Conservation (phyloP, 257 asterid genomes). For the Datura wrightii region DNA sequence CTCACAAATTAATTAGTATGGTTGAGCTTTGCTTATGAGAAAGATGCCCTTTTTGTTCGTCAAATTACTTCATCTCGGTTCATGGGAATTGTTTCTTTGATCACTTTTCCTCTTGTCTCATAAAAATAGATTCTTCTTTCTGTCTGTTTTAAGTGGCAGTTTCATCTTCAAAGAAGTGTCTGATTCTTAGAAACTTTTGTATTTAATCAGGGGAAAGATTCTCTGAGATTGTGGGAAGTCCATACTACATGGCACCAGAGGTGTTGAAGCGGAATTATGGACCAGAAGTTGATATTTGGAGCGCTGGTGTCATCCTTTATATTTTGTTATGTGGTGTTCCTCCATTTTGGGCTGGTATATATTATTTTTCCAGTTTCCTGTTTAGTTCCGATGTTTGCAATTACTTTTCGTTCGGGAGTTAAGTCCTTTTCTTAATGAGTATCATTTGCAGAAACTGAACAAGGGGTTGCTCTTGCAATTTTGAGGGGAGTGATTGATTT, state of each 20-base stretch:
- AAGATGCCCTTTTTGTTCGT: not conserved
- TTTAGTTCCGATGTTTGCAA: not conserved
- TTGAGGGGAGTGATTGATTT: slow-evolving; percentile 83
- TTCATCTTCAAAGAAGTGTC: not conserved
- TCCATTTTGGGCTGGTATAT: slow-evolving; percentile 95
- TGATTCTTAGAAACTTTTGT: slow-evolving; percentile 12
- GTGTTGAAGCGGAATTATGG: slow-evolving; percentile 89
- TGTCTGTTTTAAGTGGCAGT: not conserved
- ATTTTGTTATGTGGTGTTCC: slow-evolving; percentile 95
- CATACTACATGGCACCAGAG: slow-evolving; percentile 96
- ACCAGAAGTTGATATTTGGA: slow-evolving; percentile 91
- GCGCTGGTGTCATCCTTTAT: slow-evolving; percentile 93
- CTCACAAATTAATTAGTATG: not conserved
- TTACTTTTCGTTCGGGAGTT: not conserved
- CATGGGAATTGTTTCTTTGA: not conserved
- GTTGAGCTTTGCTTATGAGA: not conserved
- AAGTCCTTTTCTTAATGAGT: not conserved
- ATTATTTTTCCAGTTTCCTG: not conserved
- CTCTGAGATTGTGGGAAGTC: slow-evolving; percentile 94
- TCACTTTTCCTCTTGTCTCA: not conserved
- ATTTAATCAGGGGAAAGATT: slow-evolving; percentile 65
- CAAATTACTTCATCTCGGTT: not conserved
- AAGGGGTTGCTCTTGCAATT: slow-evolving; percentile 93
- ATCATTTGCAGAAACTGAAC: slow-evolving; percentile 73
- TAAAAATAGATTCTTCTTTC: not conserved